A percentile compares a stretch with the other conserved stretches of the same genome.
These are phyloP conservation scores for Pythium guiyangense DNA, from an alignment of 352 stramenopile genomes.

Conservation along the genomic window DNA sequence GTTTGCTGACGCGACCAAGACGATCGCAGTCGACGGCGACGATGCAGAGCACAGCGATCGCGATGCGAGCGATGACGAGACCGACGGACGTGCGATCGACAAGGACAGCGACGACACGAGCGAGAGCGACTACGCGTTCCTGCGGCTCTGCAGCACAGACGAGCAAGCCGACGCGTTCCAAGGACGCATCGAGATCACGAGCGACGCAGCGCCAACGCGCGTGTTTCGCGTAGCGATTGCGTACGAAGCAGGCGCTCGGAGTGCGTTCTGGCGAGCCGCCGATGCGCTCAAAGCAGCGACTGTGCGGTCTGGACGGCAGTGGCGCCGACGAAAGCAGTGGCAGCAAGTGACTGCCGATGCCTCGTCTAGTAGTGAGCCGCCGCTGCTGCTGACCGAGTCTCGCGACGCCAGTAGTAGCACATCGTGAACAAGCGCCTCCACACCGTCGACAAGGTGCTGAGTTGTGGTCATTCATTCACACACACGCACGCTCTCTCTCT, in stretches of 20 bases:
- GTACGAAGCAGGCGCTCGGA: slow-evolving; percentile 51
- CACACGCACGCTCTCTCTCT: too few species aligned
- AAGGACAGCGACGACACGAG: neutral
- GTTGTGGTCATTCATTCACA: too few species aligned
- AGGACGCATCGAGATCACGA: slow-evolving; percentile 30
- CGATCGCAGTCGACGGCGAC: slow-evolving; percentile 9
- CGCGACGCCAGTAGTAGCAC: neutral
- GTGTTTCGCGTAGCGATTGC: slow-evolving; percentile 34
- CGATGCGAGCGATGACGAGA: slow-evolving; percentile 1
- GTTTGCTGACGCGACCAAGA: slow-evolving; percentile 20
- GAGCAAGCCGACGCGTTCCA: slow-evolving; percentile 6
- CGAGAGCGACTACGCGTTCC: slow-evolving; percentile 7
- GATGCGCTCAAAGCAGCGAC: slow-evolving; percentile 59
- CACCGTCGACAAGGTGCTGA: too few species aligned
- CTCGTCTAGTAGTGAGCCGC: neutral
- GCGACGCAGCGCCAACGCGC: slow-evolving; percentile 4
- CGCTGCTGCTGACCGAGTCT: neutral
- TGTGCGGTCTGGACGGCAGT: slow-evolving; percentile 55
- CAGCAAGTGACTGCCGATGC: slow-evolving; percentile 2
- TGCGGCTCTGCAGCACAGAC: slow-evolving; percentile 1
- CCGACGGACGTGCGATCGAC: slow-evolving; percentile 17
- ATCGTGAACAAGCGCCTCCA: too few species aligned
- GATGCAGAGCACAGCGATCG: neutral
- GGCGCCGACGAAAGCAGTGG: slow-evolving; percentile 53
- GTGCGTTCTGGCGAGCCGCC: slow-evolving; percentile 56